These are phyloP conservation scores for Macaranga tanarius DNA, from an alignment of 441 rosid species.

Conservation along the genomic window DNA sequence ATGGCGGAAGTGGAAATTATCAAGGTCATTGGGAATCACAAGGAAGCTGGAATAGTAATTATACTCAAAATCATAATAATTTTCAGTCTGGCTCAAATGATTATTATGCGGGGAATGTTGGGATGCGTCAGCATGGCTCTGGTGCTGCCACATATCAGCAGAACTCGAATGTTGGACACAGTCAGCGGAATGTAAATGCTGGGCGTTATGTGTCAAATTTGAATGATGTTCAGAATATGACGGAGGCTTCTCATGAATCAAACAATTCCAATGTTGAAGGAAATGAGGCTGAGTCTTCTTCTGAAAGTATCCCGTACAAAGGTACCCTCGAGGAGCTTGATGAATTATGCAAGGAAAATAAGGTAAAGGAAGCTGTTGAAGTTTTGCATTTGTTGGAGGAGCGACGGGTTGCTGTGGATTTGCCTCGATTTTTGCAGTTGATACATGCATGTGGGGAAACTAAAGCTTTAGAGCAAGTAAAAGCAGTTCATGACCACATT, in stretches of 20 bases:
- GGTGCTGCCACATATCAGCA: conserved; percentile 21
- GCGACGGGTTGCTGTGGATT: conserved; percentile 45
- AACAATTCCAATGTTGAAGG: conserved; percentile 19
- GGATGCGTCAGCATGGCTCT: conserved; percentile 15
- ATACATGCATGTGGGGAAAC: conserved; percentile 64
- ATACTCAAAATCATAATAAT: conserved; percentile 24
- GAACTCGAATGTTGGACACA: conserved; percentile 18
- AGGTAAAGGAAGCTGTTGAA: conserved; percentile 57
- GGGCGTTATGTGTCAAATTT: conserved; percentile 18
- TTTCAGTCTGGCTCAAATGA: conserved; percentile 8
- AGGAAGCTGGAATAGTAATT: conserved; percentile 8
- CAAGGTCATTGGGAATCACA: conserved; percentile 1
- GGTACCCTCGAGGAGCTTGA: conserved; percentile 47
- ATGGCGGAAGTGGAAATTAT: conserved; percentile 16
- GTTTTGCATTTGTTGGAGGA: conserved; percentile 45
- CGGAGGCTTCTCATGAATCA: conserved; percentile 14
- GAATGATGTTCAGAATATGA: conserved; percentile 5
- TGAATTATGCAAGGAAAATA: conserved; percentile 50
- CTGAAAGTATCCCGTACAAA: conserved; percentile 12
- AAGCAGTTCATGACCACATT: conserved; percentile 51
- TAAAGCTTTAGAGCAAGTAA: conserved; percentile 61
- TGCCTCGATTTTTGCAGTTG: conserved; percentile 42
- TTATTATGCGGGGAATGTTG: conserved; percentile 14
- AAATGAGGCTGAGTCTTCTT: conserved; percentile 22
- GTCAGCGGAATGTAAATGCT: conserved; percentile 16